Conservation (phyloP, 441 rosid genomes). For the Eutrema salsugineum region DNA sequence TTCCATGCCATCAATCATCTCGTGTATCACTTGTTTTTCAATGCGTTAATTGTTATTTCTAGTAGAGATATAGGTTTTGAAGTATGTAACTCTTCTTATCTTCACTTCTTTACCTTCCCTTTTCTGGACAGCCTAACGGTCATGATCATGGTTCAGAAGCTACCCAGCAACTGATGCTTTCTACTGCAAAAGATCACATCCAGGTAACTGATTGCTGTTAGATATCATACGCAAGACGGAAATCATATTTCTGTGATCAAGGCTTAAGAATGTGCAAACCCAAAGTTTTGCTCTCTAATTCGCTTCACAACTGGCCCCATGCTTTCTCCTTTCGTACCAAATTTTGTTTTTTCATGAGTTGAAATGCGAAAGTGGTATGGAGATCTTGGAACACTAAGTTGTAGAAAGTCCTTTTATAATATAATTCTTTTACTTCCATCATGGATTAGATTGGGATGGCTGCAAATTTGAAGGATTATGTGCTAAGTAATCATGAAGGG, state of each 20-base stretch:
- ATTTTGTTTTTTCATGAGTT: neutral
- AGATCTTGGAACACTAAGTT: neutral
- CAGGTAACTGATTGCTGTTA: constrained; percentile 47
- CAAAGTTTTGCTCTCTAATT: neutral
- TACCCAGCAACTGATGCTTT: constrained; percentile 68
- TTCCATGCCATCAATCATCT: neutral
- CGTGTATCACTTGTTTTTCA: neutral
- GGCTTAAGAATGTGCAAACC: neutral
- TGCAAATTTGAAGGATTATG: constrained; percentile 80
- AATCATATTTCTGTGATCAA: neutral
- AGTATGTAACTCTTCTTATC: constrained; percentile 2
- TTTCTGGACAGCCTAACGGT: constrained; percentile 66
- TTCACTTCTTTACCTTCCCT: constrained; percentile 1
- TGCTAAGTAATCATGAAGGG: constrained; percentile 65
- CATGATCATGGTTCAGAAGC: constrained; percentile 84
- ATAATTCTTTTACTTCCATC: neutral
- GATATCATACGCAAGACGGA: neutral
- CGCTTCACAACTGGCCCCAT: neutral
- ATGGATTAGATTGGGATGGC: constrained; percentile 80
- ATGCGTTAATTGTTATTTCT: neutral
- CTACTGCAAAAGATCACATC: constrained; percentile 82
- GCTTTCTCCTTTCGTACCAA: neutral
- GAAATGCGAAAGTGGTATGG: neutral
- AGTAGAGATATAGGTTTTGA: neutral
- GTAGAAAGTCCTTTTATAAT: neutral